A percentile compares a stretch with the other conserved stretches of the same genome.
phyloP scores from a whole-genome alignment of 2,329 filamentous ascomycete genomes.

The Arthroderma sp. region DNA sequence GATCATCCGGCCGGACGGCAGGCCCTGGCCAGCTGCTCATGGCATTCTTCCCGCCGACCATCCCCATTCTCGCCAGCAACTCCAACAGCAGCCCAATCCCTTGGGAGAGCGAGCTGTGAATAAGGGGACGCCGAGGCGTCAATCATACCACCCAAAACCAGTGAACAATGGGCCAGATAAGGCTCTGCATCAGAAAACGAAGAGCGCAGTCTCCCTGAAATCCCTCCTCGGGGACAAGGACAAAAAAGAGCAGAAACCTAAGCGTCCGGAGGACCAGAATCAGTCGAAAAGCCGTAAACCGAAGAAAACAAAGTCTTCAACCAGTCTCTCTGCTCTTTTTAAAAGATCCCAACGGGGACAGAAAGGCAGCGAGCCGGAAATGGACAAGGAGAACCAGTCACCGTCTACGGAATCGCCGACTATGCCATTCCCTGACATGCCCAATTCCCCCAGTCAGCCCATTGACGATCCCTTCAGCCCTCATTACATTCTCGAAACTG shows the following conservation, averaged over 20 bases:
- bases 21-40: slow-evolving; percentile 13
- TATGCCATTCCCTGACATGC: slow-evolving; percentile 3
- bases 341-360: slow-evolving; percentile 59
- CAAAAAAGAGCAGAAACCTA: slow-evolving; percentile 28
- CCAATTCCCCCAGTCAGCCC: not conserved
- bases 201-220: slow-evolving; percentile 41
- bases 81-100: slow-evolving; percentile 20
- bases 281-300: slow-evolving; percentile 30
- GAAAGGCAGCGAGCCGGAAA: slow-evolving; percentile 42
- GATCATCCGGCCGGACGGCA: slow-evolving; percentile 14
- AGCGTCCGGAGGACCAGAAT: slow-evolving; percentile 20
- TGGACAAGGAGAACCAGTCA: slow-evolving; percentile 68
- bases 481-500: slow-evolving; percentile 33
- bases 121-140: slow-evolving; percentile 18
- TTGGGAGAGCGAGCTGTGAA: slow-evolving; percentile 26
- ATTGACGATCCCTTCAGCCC: slow-evolving; percentile 20
- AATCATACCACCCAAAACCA: slow-evolving; percentile 22
- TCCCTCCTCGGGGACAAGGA: slow-evolving; percentile 35
- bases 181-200: slow-evolving; percentile 39
- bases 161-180: slow-evolving; percentile 25
- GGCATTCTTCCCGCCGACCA: slow-evolving; percentile 40
- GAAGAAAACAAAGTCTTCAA: slow-evolving; percentile 69
- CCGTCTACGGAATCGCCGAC: slow-evolving; percentile 34
- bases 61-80: slow-evolving; percentile 24
- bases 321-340: slow-evolving; percentile 66